A percentile compares a stretch with the other conserved stretches of the same genome.
phyloP scores from a whole-genome alignment of 495 filamentous ascomycete species.

The Barbatosphaeria neglecta region DNA sequence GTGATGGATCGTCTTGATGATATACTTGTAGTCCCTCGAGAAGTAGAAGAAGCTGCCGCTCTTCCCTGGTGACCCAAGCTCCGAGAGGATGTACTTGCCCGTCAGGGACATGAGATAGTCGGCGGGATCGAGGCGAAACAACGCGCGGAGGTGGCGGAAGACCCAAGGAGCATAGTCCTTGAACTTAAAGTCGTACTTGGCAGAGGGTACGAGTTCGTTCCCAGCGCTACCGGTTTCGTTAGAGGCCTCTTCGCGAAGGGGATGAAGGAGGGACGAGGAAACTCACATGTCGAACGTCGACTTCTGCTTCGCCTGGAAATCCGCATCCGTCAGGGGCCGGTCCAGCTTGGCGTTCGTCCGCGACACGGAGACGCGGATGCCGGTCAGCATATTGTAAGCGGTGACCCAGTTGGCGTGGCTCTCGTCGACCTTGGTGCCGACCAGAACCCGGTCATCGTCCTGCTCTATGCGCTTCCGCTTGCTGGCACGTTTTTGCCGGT shows the following conservation, averaged over 20 bases:
- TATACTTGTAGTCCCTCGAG: constrained; percentile 99
- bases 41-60: constrained; percentile 99
- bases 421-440: constrained; percentile 98
- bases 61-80: constrained; percentile 93
- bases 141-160: constrained; percentile 81
- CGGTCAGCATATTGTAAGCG: constrained; percentile 98
- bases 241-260: constrained; percentile 3
- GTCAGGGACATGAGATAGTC: constrained; percentile 98
- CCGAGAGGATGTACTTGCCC: constrained; percentile 96
- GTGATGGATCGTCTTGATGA: constrained; percentile 99
- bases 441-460: constrained; percentile 83
- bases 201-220: constrained; percentile 92
- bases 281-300: constrained; percentile 89
- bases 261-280: background rate
- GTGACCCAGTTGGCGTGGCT: constrained; percentile 96
- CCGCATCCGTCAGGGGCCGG: constrained; percentile 71
- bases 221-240: constrained; percentile 56
- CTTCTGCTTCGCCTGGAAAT: constrained; percentile 89
- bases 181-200: constrained; percentile 99
- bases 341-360: constrained; percentile 96
- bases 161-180: constrained; percentile 99
- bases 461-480: constrained; percentile 71
- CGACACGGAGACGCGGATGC: constrained; percentile 93
- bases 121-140: constrained; percentile 86
- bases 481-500: constrained; percentile 79